Evolutionary conservation across 331 rosid genomes (phyloP).

Genomic region (Prunus yedoensis): DNA sequence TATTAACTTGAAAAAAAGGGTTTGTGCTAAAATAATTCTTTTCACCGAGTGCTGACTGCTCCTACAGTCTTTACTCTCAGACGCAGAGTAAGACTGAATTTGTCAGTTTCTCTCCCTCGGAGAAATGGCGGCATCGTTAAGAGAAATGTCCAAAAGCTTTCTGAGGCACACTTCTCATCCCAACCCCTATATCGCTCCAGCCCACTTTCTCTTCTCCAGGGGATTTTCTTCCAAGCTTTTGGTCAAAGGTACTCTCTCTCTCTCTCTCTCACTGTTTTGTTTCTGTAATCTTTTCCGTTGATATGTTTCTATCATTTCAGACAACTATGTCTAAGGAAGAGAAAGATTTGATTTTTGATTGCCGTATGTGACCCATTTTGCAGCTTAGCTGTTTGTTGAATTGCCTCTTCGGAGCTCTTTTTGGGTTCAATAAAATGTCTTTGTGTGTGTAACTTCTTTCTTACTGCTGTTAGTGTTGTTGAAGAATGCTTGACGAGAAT

Average conservation of each 20-base stretch:
- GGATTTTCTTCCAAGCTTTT: conserved; percentile 7
- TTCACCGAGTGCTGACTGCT: too few relatives aligned
- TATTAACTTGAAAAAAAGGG: too few relatives aligned
- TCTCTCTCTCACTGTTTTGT: not conserved
- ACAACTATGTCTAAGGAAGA: too few relatives aligned
- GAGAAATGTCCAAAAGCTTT: not conserved
- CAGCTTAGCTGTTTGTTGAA: not conserved
- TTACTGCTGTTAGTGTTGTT: not conserved
- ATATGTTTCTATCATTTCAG: too few relatives aligned
- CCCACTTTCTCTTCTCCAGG: not conserved
- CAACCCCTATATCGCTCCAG: not conserved
- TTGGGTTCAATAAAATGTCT: not conserved
- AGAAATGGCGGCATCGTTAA: not conserved
- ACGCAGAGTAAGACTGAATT: too few relatives aligned
- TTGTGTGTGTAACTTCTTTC: not conserved
- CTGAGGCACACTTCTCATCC: not conserved
- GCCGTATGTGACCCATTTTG: not conserved
- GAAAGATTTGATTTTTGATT: too few relatives aligned
- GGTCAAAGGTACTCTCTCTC: conserved; percentile 2
- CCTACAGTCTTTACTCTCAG: too few relatives aligned
- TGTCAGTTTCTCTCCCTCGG: not conserved
- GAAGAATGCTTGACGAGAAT: not conserved
- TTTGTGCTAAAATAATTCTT: too few relatives aligned
- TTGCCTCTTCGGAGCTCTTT: not conserved
- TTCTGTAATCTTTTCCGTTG: too few relatives aligned